Percentiles rank a stretch among this genome's conserved stretches.
These are phyloP conservation scores for Epichloe gansuensis DNA, from an alignment of 2,329 filamentous ascomycete genomes.

Conservation along the genomic window DNA sequence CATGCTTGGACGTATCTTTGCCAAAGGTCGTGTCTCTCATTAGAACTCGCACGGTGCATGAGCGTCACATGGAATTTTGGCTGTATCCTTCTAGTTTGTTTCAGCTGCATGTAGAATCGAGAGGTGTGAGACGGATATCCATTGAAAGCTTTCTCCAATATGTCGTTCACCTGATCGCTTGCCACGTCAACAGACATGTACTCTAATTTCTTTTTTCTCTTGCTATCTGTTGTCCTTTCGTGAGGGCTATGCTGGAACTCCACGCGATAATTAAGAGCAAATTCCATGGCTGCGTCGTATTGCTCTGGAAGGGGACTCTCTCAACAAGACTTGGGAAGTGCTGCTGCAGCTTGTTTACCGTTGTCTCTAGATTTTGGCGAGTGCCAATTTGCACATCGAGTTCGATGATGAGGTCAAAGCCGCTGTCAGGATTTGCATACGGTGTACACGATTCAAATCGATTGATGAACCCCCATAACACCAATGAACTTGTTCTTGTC, in stretches of 20 bases:
- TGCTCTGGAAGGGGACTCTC: constrained; percentile 54
- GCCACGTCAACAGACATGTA: constrained; percentile 43
- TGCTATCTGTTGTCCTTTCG: constrained; percentile 19
- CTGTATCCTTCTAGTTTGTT: constrained; percentile 64
- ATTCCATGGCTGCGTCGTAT: constrained; percentile 68
- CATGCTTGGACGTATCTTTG: constrained; percentile 55
- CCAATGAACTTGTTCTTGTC: constrained; percentile 61
- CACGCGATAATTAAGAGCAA: constrained; percentile 65
- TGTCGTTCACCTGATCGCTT: constrained; percentile 29
- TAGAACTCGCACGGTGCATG: constrained; percentile 61
- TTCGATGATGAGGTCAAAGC: constrained; percentile 76
- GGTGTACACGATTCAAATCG: constrained; percentile 71
- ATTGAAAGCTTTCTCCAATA: constrained; percentile 61
- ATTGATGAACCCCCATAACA: constrained; percentile 90
- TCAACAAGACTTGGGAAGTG: constrained; percentile 66
- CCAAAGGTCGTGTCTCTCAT: constrained; percentile 61
- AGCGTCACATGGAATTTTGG: constrained; percentile 86
- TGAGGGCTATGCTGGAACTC: constrained; percentile 65
- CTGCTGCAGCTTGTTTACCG: constrained; percentile 59
- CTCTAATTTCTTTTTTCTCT: constrained; percentile 39
- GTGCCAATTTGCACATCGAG: constrained; percentile 70
- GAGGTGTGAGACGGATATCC: constrained; percentile 31
- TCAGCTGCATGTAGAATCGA: constrained; percentile 61
- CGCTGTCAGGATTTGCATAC: constrained; percentile 57
- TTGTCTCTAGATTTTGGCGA: constrained; percentile 71